Percentiles rank a stretch among this genome's conserved stretches.
phyloP scores from a whole-genome alignment of 2,329 filamentous ascomycete genomes.

The Fusarium camptoceras region DNA sequence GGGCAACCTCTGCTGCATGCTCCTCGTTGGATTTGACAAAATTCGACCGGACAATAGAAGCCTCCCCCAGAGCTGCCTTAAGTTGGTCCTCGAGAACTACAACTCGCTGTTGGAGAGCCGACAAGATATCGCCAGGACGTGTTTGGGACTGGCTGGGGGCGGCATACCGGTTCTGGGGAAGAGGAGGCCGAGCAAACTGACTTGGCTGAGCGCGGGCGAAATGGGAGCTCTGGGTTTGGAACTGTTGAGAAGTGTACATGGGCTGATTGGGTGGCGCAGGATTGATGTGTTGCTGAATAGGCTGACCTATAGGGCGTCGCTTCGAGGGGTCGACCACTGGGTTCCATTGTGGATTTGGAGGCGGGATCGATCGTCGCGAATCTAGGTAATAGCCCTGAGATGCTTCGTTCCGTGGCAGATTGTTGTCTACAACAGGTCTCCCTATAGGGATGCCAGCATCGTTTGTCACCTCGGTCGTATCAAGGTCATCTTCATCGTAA shows the following conservation, averaged over 20 bases:
- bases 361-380: conserved; percentile 47
- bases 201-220: conserved; percentile 52
- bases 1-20: conserved; percentile 71
- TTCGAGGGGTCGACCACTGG: conserved; percentile 47
- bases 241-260: conserved; percentile 48
- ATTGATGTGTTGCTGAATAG: conserved; percentile 28
- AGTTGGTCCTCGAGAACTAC: conserved; percentile 67
- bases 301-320: conserved; percentile 28
- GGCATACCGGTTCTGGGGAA: conserved; percentile 43
- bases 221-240: conserved; percentile 47
- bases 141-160: conserved; percentile 45
- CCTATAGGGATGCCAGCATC: conserved; percentile 57
- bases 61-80: conserved; percentile 75
- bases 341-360: conserved; percentile 56
- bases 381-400: conserved; percentile 39
- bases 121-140: conserved; percentile 53
- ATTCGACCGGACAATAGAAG: conserved; percentile 79
- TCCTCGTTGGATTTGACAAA: conserved; percentile 70
- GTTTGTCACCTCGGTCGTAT: conserved; percentile 68
- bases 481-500: conserved; percentile 66
- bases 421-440: conserved; percentile 52
- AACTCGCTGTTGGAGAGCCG: conserved; percentile 65
- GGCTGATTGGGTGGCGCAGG: conserved; percentile 37
- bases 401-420: conserved; percentile 50
- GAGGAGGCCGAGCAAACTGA: conserved; percentile 56